Evolutionary conservation across 192 early-diverging fungal genomes (phyloP).

Genomic region (Dissophora globulifera): DNA sequence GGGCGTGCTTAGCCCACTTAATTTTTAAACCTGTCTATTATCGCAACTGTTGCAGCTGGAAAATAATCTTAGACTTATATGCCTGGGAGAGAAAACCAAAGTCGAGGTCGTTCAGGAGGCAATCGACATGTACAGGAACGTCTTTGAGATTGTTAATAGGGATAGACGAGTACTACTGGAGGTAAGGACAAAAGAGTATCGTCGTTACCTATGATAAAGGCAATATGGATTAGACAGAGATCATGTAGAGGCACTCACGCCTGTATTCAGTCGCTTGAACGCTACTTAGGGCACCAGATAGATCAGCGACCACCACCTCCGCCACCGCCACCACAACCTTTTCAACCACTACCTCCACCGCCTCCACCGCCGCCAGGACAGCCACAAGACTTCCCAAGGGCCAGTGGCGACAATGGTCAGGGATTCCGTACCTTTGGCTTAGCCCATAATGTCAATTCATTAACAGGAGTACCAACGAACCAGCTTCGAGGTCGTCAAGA

Average conservation of each 20-base stretch:
- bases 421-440: no score
- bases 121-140: conserved; percentile 75
- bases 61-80: conserved; percentile 78
- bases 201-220: no score
- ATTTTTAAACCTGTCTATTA: neutral
- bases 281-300: neutral
- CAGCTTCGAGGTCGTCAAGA: no score
- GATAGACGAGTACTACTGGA: conserved; percentile 58
- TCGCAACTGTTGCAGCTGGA: conserved; percentile 69
- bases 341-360: neutral
- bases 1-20: no score
- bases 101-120: conserved; percentile 75
- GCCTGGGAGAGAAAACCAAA: conserved; percentile 70
- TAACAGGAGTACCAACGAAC: no score
- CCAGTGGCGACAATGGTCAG: no score
- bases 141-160: conserved; percentile 68
- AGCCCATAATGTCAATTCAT: no score
- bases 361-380: conserved; percentile 25
- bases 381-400: neutral
- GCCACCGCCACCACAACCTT: neutral
- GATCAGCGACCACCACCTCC: conserved; percentile 3
- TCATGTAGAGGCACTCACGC: no score
- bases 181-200: conserved; percentile 18
- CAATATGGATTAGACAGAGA: no score
- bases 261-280: conserved; percentile 16